Evolutionary conservation across 148 eudicot species (phyloP).

Genomic region (Limonium bicolor): DNA sequence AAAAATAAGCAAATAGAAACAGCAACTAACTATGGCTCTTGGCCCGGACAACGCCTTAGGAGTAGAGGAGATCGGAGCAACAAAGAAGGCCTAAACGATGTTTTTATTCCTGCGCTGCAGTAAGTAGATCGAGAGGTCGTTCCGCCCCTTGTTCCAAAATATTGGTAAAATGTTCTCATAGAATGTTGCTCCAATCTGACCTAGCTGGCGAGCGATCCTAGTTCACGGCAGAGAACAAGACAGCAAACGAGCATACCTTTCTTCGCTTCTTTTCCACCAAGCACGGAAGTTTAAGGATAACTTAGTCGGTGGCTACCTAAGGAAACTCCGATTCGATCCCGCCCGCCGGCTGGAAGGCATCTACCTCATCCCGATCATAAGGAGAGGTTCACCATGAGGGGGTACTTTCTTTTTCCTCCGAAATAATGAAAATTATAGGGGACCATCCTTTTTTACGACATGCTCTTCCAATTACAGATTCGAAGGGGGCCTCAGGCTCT

Average conservation of each 20-base stretch:
- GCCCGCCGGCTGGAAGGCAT: conserved; percentile 7
- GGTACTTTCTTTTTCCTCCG: neutral
- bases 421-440: no score
- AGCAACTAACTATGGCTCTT: conserved; percentile 14
- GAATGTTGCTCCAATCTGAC: conserved; percentile 14
- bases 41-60: conserved; percentile 6
- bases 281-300: conserved; percentile 13
- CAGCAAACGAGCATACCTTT: conserved; percentile 10
- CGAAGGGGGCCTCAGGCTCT: no score
- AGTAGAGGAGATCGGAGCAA: conserved; percentile 2
- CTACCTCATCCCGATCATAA: conserved; percentile 13
- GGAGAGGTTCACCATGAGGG: no score
- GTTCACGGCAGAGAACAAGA: conserved; percentile 11
- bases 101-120: neutral
- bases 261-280: conserved; percentile 17
- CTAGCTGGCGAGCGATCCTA: conserved; percentile 16
- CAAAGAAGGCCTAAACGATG: neutral
- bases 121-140: conserved; percentile 10
- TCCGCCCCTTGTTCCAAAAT: conserved; percentile 7
- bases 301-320: conserved; percentile 8
- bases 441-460: no score
- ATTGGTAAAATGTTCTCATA: conserved; percentile 11
- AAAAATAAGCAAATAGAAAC: conserved; percentile 7
- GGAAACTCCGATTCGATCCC: conserved; percentile 1
- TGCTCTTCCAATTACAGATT: no score